phyloP scores from a whole-genome alignment of 2,329 filamentous ascomycete genomes.

The Ophiostoma populinum region DNA sequence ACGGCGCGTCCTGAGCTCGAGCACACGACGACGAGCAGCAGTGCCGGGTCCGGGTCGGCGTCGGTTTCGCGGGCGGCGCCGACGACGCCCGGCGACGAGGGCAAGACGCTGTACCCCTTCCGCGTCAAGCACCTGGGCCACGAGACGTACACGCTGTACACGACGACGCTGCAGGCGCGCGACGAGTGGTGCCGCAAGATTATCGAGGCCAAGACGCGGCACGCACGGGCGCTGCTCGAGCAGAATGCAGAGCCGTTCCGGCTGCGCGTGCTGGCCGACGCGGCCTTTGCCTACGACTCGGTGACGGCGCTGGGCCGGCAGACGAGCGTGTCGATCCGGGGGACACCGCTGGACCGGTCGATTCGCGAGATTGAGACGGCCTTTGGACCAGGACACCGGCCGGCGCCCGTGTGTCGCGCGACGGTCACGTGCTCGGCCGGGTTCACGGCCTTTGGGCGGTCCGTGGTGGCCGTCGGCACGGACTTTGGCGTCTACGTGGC shows the following conservation, averaged over 20 bases:
- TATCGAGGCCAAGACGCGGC: constrained; percentile 82
- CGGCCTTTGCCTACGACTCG: constrained; percentile 68
- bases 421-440: constrained; percentile 85
- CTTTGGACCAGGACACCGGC: constrained; percentile 53
- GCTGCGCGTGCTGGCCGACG: constrained; percentile 78
- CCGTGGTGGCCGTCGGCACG: constrained; percentile 85
- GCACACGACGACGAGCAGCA: constrained; percentile 47
- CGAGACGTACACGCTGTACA: constrained; percentile 82
- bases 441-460: constrained; percentile 68
- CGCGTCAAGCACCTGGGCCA: constrained; percentile 89
- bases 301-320: constrained; percentile 41
- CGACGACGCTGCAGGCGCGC: constrained; percentile 55
- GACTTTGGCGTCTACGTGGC: constrained; percentile 88
- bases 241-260: constrained; percentile 96
- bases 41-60: constrained; percentile 37
- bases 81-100: constrained; percentile 41
- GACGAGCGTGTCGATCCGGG: constrained; percentile 58
- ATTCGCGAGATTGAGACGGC: constrained; percentile 74
- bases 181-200: constrained; percentile 89
- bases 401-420: constrained; percentile 65
- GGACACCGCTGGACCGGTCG: constrained; percentile 79
- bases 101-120: constrained; percentile 84
- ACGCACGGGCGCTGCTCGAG: constrained; percentile 71
- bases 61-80: constrained; percentile 30
- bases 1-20: constrained; percentile 38